Evolutionary conservation across 2,329 filamentous ascomycete species (phyloP).

Genomic region (Escovopsis sp.): DNA sequence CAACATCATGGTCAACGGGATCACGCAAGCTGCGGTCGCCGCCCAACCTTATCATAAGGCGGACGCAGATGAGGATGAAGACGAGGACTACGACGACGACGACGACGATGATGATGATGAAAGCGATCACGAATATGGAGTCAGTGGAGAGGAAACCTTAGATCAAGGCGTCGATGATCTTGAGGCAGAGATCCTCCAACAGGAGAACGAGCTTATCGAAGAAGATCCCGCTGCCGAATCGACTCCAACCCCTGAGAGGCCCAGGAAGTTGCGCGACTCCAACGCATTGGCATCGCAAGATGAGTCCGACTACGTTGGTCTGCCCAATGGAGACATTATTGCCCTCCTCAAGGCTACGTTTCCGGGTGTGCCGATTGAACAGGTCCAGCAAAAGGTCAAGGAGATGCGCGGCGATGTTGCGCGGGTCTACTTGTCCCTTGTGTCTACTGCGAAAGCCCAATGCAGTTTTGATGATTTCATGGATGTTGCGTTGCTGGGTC

Average conservation of each 20-base stretch:
- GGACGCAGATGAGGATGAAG: background rate
- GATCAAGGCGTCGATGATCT: conserved; percentile 7
- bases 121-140: conserved; percentile 8
- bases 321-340: conserved; percentile 16
- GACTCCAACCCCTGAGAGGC: background rate
- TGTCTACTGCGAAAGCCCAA: conserved; percentile 16
- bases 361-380: conserved; percentile 22
- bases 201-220: conserved; percentile 21
- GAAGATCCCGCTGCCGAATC: conserved; percentile 8
- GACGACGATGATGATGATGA: conserved; percentile 6
- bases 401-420: conserved; percentile 19
- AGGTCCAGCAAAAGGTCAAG: conserved; percentile 17
- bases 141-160: conserved; percentile 3
- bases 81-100: background rate
- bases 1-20: background rate
- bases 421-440: conserved; percentile 22
- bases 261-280: background rate
- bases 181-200: conserved; percentile 26
- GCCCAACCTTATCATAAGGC: no score
- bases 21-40: no score
- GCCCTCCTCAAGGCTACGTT: conserved; percentile 27
- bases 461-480: conserved; percentile 19
- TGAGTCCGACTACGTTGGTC: conserved; percentile 4
- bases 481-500: conserved; percentile 13
- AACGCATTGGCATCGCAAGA: conserved; percentile 3